Percentiles rank a stretch among this genome's conserved stretches.
Evolutionary conservation across 2,329 filamentous ascomycete genomes (phyloP).

Genomic region (Pyrenophora teres): DNA sequence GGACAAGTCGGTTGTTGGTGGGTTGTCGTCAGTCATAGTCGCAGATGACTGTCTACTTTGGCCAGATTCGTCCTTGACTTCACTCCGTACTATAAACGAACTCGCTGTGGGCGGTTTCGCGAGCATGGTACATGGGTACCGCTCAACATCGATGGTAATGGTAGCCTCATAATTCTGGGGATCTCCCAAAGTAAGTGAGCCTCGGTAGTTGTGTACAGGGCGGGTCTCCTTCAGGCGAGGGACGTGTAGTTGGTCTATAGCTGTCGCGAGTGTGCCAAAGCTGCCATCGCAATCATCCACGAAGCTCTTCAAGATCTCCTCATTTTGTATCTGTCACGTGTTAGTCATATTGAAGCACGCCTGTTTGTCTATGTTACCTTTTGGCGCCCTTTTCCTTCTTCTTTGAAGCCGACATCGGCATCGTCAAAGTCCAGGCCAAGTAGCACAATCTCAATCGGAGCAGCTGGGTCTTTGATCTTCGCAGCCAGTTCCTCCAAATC

Average conservation of each 20-base stretch:
- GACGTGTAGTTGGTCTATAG: slow-evolving; percentile 76
- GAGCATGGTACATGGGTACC: slow-evolving; percentile 84
- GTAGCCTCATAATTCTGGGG: slow-evolving; percentile 73
- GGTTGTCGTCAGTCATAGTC: slow-evolving; percentile 51
- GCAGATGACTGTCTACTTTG: slow-evolving; percentile 59
- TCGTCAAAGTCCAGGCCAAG: slow-evolving; percentile 95
- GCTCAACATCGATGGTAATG: slow-evolving; percentile 82
- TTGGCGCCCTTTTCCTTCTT: slow-evolving; percentile 75
- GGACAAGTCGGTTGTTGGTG: slow-evolving; percentile 56
- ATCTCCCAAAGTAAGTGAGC: slow-evolving; percentile 79
- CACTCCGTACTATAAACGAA: slow-evolving; percentile 67
- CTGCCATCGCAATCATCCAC: slow-evolving; percentile 69
- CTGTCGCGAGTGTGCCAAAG: slow-evolving; percentile 85
- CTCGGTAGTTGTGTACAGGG: slow-evolving; percentile 79
- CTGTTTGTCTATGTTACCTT: slow-evolving; percentile 60
- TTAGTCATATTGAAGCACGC: slow-evolving; percentile 16
- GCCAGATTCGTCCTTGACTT: slow-evolving; percentile 52
- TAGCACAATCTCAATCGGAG: slow-evolving; percentile 74
- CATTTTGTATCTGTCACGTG: slow-evolving; percentile 66
- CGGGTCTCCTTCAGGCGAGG: slow-evolving; percentile 77
- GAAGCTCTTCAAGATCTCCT: slow-evolving; percentile 67
- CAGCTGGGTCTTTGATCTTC: slow-evolving; percentile 70
- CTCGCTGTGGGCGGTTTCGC: slow-evolving; percentile 77
- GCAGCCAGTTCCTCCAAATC: slow-evolving; percentile 70
- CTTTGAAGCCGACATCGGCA: slow-evolving; percentile 84